Base-by-base conservation (phyloP, 768 basidiomycete genomes). In the Boletus rubropictus region DNA sequence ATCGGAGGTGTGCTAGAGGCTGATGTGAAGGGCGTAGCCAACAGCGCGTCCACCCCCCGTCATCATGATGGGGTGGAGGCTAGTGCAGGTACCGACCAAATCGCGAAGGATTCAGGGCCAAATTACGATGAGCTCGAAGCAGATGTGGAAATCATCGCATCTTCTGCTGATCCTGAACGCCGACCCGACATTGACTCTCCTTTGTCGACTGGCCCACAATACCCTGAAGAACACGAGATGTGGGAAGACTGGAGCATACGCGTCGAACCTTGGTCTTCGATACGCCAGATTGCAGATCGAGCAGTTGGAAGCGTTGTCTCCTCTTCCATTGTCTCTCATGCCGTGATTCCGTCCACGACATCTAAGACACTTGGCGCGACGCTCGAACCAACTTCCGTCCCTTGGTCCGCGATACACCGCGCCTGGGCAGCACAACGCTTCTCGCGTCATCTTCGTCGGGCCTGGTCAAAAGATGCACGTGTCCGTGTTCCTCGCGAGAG, bases 251-350 rank as follows among this genome's bases (percentile, higher is more conserved):
- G 89, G 89, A 86, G 84, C 6, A 72, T 77, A 44, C 72, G 69
- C 44, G 62, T 91, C 34, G 85, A 86, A 59, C 58, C 73, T 8
- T 91, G 89, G 89, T 58, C 76, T 9, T 76, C 72, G 42, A 84
- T 89, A 21, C 77, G 79, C 38, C 79, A 78, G 49, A 80, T 89
- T 55, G 85, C 86, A 31, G 88, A 90, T 65, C 77, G 81, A 53
- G 84, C 85, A 12, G 74, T 89, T 15, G 89, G 88, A 14, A 76
- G 73, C 48, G 79, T 82, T 11, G 73, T 80, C 57, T 64, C 72
- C 44, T 57, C 66, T 39, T 50, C 56, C 37, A 33, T 51, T 7
- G 36, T 51, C 35, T 48, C 40, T 15, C 39, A 53, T 33, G 35
- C 39, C 40, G 44, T 29, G 39, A 49, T 54, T 24, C 11, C 44